Conservation (phyloP, 495 filamentous ascomycete genomes). For the Hyaloscypha hepaticicola region DNA sequence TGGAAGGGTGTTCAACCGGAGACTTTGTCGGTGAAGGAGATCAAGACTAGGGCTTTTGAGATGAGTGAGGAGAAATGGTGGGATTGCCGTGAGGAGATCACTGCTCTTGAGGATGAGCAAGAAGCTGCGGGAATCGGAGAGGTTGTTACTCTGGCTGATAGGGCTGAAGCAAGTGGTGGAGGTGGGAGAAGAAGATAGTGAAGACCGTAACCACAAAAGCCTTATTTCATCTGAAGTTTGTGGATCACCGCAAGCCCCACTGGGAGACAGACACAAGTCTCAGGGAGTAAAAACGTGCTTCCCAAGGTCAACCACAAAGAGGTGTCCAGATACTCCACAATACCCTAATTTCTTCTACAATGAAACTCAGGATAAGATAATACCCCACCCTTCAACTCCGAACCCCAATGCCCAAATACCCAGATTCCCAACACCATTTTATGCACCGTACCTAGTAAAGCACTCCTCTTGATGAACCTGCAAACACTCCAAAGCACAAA, state of each 20-base stretch:
- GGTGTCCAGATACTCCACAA: too few species aligned
- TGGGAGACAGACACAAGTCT: too few species aligned
- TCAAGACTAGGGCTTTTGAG: slow-evolving; percentile 85
- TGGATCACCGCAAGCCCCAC: too few species aligned
- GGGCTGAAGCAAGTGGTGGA: slow-evolving; percentile 55
- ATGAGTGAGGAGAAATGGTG: slow-evolving; percentile 96
- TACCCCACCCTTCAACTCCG: not conserved
- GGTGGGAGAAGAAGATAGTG: slow-evolving; percentile 47
- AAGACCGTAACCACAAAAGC: slow-evolving; percentile 6
- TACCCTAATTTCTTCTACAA: too few species aligned
- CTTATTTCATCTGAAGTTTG: too few species aligned
- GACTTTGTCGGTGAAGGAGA: slow-evolving; percentile 77
- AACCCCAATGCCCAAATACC: not conserved
- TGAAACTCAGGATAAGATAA: slow-evolving; percentile 1
- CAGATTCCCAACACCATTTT: slow-evolving; percentile 9
- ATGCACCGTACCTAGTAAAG: slow-evolving; percentile 66
- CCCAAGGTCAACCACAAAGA: too few species aligned
- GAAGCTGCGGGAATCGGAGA: slow-evolving; percentile 94
- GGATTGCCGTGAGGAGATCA: slow-evolving; percentile 95
- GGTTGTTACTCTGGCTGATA: slow-evolving; percentile 82
- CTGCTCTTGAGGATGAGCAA: slow-evolving; percentile 90
- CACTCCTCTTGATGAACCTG: slow-evolving; percentile 74
- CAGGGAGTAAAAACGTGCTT: too few species aligned
- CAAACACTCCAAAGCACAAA: slow-evolving; percentile 81
- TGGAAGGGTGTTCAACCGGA: slow-evolving; percentile 59